Evolutionary conservation across 306 rosid genomes (phyloP).

Genomic region (Vigna hirtella): DNA sequence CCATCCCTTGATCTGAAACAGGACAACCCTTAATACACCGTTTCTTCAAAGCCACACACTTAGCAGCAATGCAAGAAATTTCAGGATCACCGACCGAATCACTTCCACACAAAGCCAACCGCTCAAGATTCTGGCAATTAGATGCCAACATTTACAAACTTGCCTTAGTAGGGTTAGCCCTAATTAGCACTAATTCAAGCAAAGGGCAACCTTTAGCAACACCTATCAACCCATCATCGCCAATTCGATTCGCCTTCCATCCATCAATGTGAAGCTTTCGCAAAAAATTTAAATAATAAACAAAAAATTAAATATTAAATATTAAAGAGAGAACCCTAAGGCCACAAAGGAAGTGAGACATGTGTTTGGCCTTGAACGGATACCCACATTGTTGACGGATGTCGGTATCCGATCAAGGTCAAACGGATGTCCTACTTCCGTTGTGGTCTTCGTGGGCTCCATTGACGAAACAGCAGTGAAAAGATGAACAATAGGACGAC

Average conservation of each 20-base stretch:
- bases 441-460: too few species aligned
- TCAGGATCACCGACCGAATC: constrained; percentile 92
- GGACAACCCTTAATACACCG: constrained; percentile 97
- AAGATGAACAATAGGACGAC: too few species aligned
- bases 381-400: too few species aligned
- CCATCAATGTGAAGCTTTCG: constrained; percentile 98
- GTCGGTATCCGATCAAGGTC: too few species aligned
- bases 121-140: constrained; percentile 83
- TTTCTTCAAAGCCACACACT: constrained; percentile 90
- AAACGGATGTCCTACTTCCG: too few species aligned
- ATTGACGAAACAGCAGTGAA: too few species aligned
- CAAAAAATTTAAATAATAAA: constrained; percentile 24
- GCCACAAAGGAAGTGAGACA: too few species aligned
- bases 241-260: constrained; percentile 89
- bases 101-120: constrained; percentile 93
- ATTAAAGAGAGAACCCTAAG: too few species aligned
- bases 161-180: constrained; percentile 80
- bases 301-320: too few species aligned
- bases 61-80: constrained; percentile 86
- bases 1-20: constrained; percentile 76
- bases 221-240: constrained; percentile 82
- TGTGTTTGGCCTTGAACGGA: too few species aligned
- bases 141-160: constrained; percentile 85
- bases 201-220: constrained; percentile 82
- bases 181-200: constrained; percentile 89